Evolutionary conservation across 306 rosid genomes (phyloP), one percentile per base, ranked within the genome.

Genomic region (Lotus japonicus): DNA sequence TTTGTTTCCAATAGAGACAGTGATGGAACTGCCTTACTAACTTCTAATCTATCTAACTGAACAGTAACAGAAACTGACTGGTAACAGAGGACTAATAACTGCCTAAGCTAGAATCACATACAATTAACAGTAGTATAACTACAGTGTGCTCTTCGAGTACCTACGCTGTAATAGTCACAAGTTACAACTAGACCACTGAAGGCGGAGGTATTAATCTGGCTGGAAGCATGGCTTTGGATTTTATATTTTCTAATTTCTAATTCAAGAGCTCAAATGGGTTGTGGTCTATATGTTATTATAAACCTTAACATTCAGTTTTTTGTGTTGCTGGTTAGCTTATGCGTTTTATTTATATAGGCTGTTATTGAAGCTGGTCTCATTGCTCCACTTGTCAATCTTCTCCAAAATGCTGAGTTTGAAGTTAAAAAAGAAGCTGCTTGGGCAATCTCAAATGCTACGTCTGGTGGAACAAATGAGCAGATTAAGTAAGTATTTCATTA

Each of bases 381-480:
- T 70, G 70, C 78, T 13, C 97, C 95, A 4, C 79, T 90, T 15
- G 84, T 88, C 75, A 79, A 23, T 76, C 87, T 90, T 77, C 95
- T 90, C 59, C 90, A 82, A 90, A 81, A 77, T 81, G 95, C 97
- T 2, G 97, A 90, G 87, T 90, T 90, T 79, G 95, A 88, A 68
- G 84, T 90, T 21, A 87, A 85, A 83, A 87, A 84, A 71, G 97
- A 90, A 81, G 95, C 95, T 69, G 97, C 97, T 3, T 90, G 97
- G 97, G 95, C 97, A 49, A 82, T 86, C 58, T 82, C 97, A 53
- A 90, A 90, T 86, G 97, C 95, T 73, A 82, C 97, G 10, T 86
- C 92, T 44, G 97, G 92, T 67, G 97, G 95, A 44, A 81, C 81
- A 66, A 78, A 65, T 13, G 92, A 84, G 6, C 97, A 90, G 76